phyloP scores from a whole-genome alignment of 305 asterid genomes.

The Fraxinus greggii region DNA sequence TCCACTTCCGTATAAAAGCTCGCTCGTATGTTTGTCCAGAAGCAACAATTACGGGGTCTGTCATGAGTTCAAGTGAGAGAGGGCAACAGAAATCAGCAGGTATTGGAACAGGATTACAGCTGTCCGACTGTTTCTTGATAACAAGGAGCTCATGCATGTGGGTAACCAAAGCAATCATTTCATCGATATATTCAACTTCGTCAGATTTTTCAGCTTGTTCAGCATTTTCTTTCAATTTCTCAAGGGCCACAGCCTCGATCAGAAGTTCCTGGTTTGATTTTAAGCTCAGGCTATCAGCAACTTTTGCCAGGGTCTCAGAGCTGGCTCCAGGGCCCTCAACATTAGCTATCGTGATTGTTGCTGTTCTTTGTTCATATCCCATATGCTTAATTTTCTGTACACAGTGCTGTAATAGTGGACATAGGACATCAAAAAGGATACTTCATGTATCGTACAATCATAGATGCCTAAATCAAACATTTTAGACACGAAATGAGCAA shows the following conservation, averaged over 20 bases:
- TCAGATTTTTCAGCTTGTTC: slow-evolving; percentile 72
- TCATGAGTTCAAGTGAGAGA: slow-evolving; percentile 88
- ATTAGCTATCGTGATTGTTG: slow-evolving; percentile 49
- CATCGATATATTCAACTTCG: slow-evolving; percentile 75
- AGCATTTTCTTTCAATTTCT: slow-evolving; percentile 84
- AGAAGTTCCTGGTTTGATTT: slow-evolving; percentile 80
- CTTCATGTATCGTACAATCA: not conserved
- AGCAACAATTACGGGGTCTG: slow-evolving; percentile 90
- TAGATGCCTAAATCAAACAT: not conserved
- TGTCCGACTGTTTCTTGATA: slow-evolving; percentile 60
- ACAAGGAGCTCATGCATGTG: slow-evolving; percentile 84
- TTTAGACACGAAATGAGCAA: slow-evolving; percentile 6
- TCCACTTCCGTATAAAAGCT: slow-evolving; percentile 74
- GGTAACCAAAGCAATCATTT: slow-evolving; percentile 68
- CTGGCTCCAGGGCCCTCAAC: slow-evolving; percentile 70
- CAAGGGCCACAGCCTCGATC: slow-evolving; percentile 88
- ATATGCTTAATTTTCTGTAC: slow-evolving; percentile 61
- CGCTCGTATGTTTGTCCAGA: slow-evolving; percentile 91
- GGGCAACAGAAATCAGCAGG: slow-evolving; percentile 95
- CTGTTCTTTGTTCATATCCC: slow-evolving; percentile 49
- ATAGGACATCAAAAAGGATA: not conserved
- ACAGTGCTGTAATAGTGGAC: slow-evolving; percentile 42
- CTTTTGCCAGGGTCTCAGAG: slow-evolving; percentile 57
- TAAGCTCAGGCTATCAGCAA: slow-evolving; percentile 66
- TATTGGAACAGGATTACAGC: slow-evolving; percentile 63